Percentiles rank a stretch among this genome's conserved stretches.
phyloP scores from a whole-genome alignment of 2,329 filamentous ascomycete genomes.

The Fragosphaeria purpurea region DNA sequence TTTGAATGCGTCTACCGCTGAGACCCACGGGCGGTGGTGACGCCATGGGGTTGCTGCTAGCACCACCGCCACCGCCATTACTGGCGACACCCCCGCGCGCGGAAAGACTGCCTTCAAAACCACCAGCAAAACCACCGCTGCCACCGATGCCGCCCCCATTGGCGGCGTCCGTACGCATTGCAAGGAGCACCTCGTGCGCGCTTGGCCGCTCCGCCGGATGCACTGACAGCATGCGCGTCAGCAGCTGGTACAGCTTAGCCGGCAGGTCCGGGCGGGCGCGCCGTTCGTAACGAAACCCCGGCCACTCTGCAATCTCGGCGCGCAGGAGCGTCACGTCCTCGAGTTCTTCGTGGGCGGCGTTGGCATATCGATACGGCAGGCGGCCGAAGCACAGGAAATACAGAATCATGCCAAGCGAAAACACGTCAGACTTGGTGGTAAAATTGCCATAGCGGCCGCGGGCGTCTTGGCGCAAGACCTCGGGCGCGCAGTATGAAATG shows the following conservation, averaged over 20 bases:
- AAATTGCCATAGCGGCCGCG: conserved; percentile 80
- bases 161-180: conserved; percentile 59
- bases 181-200: conserved; percentile 73
- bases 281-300: conserved; percentile 71
- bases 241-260: conserved; percentile 70
- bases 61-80: neutral
- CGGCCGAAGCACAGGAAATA: conserved; percentile 95
- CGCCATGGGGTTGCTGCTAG: conserved; percentile 1
- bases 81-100: conserved; percentile 23
- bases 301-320: conserved; percentile 77
- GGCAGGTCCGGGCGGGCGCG: conserved; percentile 73
- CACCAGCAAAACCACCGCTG: conserved; percentile 16
- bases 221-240: conserved; percentile 71
- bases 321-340: conserved; percentile 82
- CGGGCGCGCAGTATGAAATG: conserved; percentile 93
- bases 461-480: conserved; percentile 65
- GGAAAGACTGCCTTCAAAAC: conserved; percentile 15
- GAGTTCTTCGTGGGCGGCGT: conserved; percentile 78
- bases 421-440: conserved; percentile 95
- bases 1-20: conserved; percentile 40
- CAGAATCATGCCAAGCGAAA: conserved; percentile 94
- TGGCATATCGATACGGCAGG: conserved; percentile 75
- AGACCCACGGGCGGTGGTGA: conserved; percentile 23
- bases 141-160: conserved; percentile 27
- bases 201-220: conserved; percentile 68